Conservation (phyloP, 192 early-diverging fungal genomes). For the Backusella tuberculispora region DNA sequence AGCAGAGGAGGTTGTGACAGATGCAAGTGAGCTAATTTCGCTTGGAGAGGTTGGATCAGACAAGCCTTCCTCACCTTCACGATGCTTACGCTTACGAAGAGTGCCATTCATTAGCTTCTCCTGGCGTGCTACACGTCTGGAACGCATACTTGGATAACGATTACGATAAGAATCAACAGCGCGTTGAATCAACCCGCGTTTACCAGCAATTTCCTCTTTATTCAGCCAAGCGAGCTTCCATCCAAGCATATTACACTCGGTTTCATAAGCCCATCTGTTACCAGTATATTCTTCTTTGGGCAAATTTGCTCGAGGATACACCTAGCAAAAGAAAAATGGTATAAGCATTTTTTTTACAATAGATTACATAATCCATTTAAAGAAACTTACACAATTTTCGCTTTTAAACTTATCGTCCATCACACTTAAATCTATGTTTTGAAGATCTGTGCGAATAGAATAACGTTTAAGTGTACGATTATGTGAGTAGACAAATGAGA, state of each 20-base stretch:
- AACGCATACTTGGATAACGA: constrained; percentile 70
- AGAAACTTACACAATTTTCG: constrained; percentile 71
- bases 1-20: constrained; percentile 2
- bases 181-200: constrained; percentile 79
- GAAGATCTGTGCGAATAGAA: constrained; percentile 75
- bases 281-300: constrained; percentile 66
- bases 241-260: constrained; percentile 79
- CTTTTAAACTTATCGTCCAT: constrained; percentile 64
- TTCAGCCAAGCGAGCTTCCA: constrained; percentile 88
- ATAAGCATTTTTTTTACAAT: neutral
- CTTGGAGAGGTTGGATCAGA: neutral
- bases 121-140: constrained; percentile 72
- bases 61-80: constrained; percentile 27
- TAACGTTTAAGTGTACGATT: constrained; percentile 71
- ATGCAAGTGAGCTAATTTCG: neutral
- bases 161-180: constrained; percentile 86
- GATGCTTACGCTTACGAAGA: constrained; percentile 49
- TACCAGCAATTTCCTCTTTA: constrained; percentile 61
- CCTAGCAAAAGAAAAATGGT: constrained; percentile 20
- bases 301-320: constrained; percentile 82
- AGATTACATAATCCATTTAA: neutral
- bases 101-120: constrained; percentile 71
- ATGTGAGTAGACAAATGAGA: constrained; percentile 67
- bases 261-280: constrained; percentile 85
- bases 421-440: constrained; percentile 48